Conservation (phyloP, 306 rosid genomes). For the Astragalus glycyphyllos region DNA sequence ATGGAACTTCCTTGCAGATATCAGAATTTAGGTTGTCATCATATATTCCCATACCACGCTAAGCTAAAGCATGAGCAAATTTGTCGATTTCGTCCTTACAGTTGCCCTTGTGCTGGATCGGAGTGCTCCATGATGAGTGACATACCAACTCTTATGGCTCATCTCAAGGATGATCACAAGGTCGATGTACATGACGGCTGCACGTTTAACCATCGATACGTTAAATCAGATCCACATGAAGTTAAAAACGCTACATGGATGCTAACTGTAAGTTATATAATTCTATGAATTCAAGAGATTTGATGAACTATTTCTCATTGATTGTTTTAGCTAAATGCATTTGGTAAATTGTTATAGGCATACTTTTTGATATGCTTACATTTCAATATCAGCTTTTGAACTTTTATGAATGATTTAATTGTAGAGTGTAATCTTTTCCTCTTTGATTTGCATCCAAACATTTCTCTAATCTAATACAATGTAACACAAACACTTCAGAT, state of each 20-base stretch:
- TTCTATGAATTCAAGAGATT: neutral
- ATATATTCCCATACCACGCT: constrained; percentile 73
- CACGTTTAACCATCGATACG: constrained; percentile 91
- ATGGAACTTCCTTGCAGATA: constrained; percentile 86
- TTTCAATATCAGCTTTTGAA: no score
- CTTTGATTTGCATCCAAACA: neutral
- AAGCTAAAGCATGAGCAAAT: constrained; percentile 86
- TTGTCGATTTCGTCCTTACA: constrained; percentile 84
- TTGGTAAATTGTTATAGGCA: neutral
- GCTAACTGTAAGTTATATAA: constrained; percentile 72
- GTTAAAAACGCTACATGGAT: constrained; percentile 97
- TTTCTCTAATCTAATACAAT: constrained; percentile 1
- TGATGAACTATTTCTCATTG: no score
- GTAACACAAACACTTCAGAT: no score
- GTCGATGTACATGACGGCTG: constrained; percentile 92
- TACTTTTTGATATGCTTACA: no score
- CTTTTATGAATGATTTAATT: no score
- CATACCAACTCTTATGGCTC: constrained; percentile 74
- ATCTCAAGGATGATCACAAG: constrained; percentile 91
- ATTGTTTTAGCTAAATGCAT: constrained; percentile 9
- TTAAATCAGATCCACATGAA: constrained; percentile 87
- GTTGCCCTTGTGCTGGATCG: constrained; percentile 94
- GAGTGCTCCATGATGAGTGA: constrained; percentile 86
- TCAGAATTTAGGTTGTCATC: constrained; percentile 81
- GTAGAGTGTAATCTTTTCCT: no score